These are phyloP conservation scores for Backusella macrospora DNA, from an alignment of 192 early-diverging fungal species.

Conservation along the genomic window DNA sequence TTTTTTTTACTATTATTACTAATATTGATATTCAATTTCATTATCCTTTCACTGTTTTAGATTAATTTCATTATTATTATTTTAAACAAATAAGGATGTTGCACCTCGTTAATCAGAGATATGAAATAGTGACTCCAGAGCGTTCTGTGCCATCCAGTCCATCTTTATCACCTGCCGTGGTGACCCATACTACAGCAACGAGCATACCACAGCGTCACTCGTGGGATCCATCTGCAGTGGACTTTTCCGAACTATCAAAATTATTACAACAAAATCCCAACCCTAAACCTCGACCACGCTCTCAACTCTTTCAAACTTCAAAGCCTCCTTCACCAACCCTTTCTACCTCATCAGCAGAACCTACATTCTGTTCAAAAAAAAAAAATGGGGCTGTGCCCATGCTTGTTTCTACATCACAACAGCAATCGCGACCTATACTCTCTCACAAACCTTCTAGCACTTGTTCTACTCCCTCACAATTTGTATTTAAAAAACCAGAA, in stretches of 20 bases:
- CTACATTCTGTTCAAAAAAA: constrained; percentile 12
- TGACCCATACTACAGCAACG: constrained; percentile 33
- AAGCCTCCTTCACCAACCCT: constrained; percentile 38
- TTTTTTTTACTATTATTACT: constrained; percentile 3
- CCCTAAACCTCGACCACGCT: constrained; percentile 18
- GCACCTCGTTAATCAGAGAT: constrained; percentile 31
- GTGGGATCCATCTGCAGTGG: constrained; percentile 7
- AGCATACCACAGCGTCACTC: constrained; percentile 8
- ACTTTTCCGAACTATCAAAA: constrained; percentile 29
- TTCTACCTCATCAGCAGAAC: constrained; percentile 28
- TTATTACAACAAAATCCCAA: constrained; percentile 9
- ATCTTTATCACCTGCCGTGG: constrained; percentile 30
- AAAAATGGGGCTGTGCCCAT: constrained; percentile 2
- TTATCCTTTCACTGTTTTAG: not conserved
- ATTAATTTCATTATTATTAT: not conserved
- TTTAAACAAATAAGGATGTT: not conserved
- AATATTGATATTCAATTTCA: not conserved
- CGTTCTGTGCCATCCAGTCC: constrained; percentile 33
- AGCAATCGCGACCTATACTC: constrained; percentile 24
- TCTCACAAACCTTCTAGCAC: constrained; percentile 29
- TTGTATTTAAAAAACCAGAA: constrained; percentile 40
- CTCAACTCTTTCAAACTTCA: constrained; percentile 32
- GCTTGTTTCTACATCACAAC: not conserved
- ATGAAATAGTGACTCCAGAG: constrained; percentile 39
- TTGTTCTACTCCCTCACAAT: constrained; percentile 34